phyloP scores from a whole-genome alignment of 2,329 filamentous ascomycete species.

The Hypoxylon sp. region DNA sequence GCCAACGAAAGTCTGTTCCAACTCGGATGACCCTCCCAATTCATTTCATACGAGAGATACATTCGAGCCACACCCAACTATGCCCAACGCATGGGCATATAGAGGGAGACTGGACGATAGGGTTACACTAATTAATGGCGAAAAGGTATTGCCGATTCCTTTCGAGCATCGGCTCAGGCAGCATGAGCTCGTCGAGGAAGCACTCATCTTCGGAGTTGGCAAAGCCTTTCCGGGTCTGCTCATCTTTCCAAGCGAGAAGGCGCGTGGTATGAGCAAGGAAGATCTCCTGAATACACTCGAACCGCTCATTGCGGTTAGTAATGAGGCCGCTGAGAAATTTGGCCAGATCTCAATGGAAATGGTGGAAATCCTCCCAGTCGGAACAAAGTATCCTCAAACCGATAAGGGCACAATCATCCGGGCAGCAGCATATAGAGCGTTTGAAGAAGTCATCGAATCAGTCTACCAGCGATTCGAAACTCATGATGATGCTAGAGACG shows the following conservation, averaged over 20 bases:
- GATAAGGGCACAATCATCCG: conserved; percentile 70
- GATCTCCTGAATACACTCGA: conserved; percentile 63
- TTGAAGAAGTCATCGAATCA: conserved; percentile 60
- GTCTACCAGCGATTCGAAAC: conserved; percentile 54
- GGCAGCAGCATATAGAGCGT: conserved; percentile 62
- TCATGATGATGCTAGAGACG: conserved; percentile 28
- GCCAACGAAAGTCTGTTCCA: conserved; percentile 50
- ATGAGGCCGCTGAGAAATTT: conserved; percentile 64
- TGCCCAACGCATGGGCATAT: conserved; percentile 60
- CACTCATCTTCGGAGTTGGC: conserved; percentile 68
- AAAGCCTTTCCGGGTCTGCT: conserved; percentile 65
- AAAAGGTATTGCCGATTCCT: conserved; percentile 61
- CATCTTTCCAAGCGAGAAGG: conserved; percentile 63
- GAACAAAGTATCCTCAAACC: conserved; percentile 62
- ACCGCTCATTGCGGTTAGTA: conserved; percentile 64
- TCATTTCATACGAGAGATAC: conserved; percentile 61
- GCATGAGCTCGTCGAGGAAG: conserved; percentile 65
- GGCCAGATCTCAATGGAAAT: conserved; percentile 66
- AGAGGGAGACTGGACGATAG: conserved; percentile 60
- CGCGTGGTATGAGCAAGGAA: conserved; percentile 55
- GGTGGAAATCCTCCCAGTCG: conserved; percentile 60
- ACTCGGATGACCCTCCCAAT: conserved; percentile 59
- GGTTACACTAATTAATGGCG: conserved; percentile 61
- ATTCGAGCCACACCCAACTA: conserved; percentile 57
- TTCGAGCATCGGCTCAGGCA: conserved; percentile 68